Conservation (phyloP, 1,284 basidiomycete species). For the Cryptococcus neoformans region DNA sequence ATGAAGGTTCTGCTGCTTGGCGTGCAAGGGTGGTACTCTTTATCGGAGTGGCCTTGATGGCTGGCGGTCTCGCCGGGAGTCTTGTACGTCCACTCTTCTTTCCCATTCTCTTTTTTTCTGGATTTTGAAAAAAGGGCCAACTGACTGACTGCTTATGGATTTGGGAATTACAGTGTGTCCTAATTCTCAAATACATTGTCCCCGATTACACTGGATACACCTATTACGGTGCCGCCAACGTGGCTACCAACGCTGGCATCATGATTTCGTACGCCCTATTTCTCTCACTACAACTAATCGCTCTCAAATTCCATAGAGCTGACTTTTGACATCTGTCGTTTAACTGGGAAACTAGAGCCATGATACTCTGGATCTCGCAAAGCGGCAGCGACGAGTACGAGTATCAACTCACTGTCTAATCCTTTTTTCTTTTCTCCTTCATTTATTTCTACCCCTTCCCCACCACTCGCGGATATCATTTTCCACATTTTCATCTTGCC, state of each 20-base stretch:
- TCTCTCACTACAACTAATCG: not conserved
- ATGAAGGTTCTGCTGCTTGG: slow-evolving; percentile 78
- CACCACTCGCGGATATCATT: not conserved
- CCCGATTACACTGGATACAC: slow-evolving; percentile 72
- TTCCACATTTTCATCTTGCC: too few species aligned
- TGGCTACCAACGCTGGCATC: slow-evolving; percentile 83
- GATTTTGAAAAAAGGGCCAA: slow-evolving; percentile 44
- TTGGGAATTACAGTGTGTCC: slow-evolving; percentile 61
- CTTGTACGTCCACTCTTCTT: slow-evolving; percentile 60
- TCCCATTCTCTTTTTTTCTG: slow-evolving; percentile 78
- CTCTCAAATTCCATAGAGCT: too few species aligned
- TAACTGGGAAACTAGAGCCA: slow-evolving; percentile 22
- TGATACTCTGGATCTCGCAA: slow-evolving; percentile 50
- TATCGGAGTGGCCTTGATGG: slow-evolving; percentile 95
- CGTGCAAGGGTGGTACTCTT: slow-evolving; percentile 85
- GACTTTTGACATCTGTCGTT: not conserved
- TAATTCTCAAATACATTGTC: slow-evolving; percentile 90
- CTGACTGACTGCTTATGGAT: slow-evolving; percentile 51
- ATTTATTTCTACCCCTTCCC: not conserved
- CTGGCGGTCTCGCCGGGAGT: slow-evolving; percentile 90
- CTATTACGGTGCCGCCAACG: slow-evolving; percentile 93
- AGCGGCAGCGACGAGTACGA: slow-evolving; percentile 50
- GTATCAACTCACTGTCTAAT: slow-evolving; percentile 49
- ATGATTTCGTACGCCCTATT: slow-evolving; percentile 62
- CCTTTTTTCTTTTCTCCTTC: not conserved